Percentiles rank a stretch among this genome's conserved stretches.
These are phyloP conservation scores for Linum lewisii DNA, from an alignment of 345 rosid species.

Conservation along the genomic window DNA sequence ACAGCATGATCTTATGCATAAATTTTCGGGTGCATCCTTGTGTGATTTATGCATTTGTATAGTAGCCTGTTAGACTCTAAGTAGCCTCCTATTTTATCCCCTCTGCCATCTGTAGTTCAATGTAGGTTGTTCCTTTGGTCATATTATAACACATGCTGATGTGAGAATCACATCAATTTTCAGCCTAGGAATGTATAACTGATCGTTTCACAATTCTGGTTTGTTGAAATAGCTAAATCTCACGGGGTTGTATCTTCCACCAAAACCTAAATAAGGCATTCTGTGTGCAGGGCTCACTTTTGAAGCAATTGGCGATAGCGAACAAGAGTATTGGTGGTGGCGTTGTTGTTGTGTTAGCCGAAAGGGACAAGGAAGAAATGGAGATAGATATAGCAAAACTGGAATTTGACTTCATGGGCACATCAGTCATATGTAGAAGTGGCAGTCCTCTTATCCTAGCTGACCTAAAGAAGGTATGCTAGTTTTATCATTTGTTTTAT, in stretches of 20 bases:
- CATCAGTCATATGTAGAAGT: slow-evolving; percentile 85
- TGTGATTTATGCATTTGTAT: neutral
- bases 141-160: neutral
- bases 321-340: slow-evolving; percentile 91
- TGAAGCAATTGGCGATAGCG: slow-evolving; percentile 91
- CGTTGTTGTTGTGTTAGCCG: slow-evolving; percentile 76
- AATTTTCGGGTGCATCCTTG: neutral
- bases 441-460: slow-evolving; percentile 88
- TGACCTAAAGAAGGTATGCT: slow-evolving; percentile 67
- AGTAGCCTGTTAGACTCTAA: neutral
- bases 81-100: neutral
- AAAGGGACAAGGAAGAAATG: slow-evolving; percentile 94
- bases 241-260: neutral
- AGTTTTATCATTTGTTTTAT: neutral
- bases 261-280: slow-evolving; percentile 5
- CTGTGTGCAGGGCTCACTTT: slow-evolving; percentile 64
- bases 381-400: slow-evolving; percentile 77
- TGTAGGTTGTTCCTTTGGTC: neutral
- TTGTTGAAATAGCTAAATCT: too few relatives aligned
- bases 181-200: too few relatives aligned
- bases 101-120: neutral
- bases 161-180: neutral
- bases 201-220: too few relatives aligned
- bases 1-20: neutral
- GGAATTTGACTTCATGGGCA: slow-evolving; percentile 89